Evolutionary conservation across 169 alveolate genomes (phyloP).

Genomic region (Plasmodium reichenowi): DNA sequence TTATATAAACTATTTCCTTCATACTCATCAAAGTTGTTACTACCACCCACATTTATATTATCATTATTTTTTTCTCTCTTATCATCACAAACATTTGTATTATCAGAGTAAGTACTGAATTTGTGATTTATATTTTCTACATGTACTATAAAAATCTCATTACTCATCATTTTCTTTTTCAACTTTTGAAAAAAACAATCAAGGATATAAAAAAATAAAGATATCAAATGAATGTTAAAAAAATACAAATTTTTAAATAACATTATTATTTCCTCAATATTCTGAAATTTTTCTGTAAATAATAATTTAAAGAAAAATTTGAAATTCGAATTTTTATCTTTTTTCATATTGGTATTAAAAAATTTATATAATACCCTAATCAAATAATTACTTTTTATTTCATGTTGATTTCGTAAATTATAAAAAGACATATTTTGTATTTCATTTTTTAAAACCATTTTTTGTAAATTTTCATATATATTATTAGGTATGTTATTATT

Average conservation of each 20-base stretch:
- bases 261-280: constrained; percentile 44
- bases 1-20: too few relatives aligned
- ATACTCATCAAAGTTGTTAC: neutral
- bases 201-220: constrained; percentile 50
- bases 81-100: neutral
- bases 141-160: constrained; percentile 35
- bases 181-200: constrained; percentile 65
- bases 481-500: neutral
- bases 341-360: constrained; percentile 42
- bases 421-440: constrained; percentile 33
- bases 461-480: constrained; percentile 65
- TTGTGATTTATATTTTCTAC: neutral
- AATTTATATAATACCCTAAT: constrained; percentile 63
- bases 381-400: constrained; percentile 47
- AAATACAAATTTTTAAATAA: constrained; percentile 63
- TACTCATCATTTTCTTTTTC: constrained; percentile 15
- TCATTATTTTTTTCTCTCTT: neutral
- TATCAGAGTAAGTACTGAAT: neutral
- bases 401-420: constrained; percentile 21
- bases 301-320: constrained; percentile 53
- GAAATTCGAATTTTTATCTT: constrained; percentile 52
- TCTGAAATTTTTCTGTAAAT: constrained; percentile 51
- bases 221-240: constrained; percentile 53
- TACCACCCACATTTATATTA: neutral
- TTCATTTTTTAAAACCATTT: constrained; percentile 46